phyloP scores from a whole-genome alignment of 2,329 filamentous ascomycete genomes.

The Madurella mycetomatis region DNA sequence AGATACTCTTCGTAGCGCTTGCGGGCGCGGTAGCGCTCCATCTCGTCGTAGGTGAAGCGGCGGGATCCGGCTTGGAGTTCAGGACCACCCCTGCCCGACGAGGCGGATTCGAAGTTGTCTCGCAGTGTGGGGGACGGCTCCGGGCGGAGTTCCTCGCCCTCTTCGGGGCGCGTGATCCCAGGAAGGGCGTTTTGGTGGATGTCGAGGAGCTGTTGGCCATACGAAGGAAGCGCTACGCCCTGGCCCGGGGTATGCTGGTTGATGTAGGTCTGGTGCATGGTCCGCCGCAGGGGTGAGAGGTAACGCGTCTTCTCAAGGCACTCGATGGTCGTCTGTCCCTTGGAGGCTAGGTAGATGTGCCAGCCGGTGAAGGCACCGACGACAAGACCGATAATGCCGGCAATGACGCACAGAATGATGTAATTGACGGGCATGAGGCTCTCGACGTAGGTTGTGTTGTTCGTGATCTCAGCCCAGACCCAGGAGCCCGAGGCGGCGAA shows the following conservation, averaged over 20 bases:
- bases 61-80: slow-evolving; percentile 33
- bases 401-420: slow-evolving; percentile 78
- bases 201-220: slow-evolving; percentile 71
- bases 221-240: slow-evolving; percentile 50
- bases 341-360: slow-evolving; percentile 78
- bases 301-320: slow-evolving; percentile 95
- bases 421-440: slow-evolving; percentile 84
- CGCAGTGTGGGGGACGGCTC: slow-evolving; percentile 2
- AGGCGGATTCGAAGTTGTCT: slow-evolving; percentile 2
- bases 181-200: slow-evolving; percentile 78
- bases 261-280: slow-evolving; percentile 60
- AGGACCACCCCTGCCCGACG: slow-evolving; percentile 7
- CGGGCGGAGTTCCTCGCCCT: slow-evolving; percentile 61
- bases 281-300: slow-evolving; percentile 70
- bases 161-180: slow-evolving; percentile 73
- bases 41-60: slow-evolving; percentile 50
- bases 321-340: slow-evolving; percentile 90
- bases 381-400: slow-evolving; percentile 87
- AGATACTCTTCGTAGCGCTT: slow-evolving; percentile 67
- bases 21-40: slow-evolving; percentile 51
- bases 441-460: slow-evolving; percentile 66
- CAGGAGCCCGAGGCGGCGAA: slow-evolving; percentile 75
- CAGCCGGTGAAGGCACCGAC: slow-evolving; percentile 84
- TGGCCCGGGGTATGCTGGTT: slow-evolving; percentile 50
- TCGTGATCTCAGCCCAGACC: slow-evolving; percentile 80